Evolutionary conservation across 1,139 yeast species (phyloP), one percentile per base, ranked within the genome.

Genomic region (Yamadazyma kanchanaburiensis): DNA sequence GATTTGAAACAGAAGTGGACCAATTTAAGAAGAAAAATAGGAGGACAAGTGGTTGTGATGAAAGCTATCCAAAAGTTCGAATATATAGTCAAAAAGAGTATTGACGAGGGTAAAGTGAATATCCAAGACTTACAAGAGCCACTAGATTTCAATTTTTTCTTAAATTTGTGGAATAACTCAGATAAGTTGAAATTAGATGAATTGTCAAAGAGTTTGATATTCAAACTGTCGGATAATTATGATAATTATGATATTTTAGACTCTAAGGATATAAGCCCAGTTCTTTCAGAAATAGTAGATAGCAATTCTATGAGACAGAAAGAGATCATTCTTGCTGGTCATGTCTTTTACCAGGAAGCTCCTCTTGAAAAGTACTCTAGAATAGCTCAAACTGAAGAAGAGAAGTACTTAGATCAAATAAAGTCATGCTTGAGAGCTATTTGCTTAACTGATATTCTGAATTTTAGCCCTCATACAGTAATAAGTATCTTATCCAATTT

Each of bases 1-100:
- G 58, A 65, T 1, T 67, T 79, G 11, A 65, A 64, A 32, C 68
- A 73, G 26, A 73, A 70, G 36, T 85, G 94, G 94, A 74, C 79
- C 0, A 59, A 64, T 9, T 61, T 79, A 6, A 62, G 86, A 24
- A 73, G 70, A 37, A 62, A 57, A 44, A 60, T 73, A 45, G 91
- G 89, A 2, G 76, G 73, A 1, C 56, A 66, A 13, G 53, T 49
- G 8, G 77, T 75, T 0, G 64, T 80, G 1, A 55, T 57, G 16
- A 65, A 67, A 35, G 80, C 83, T 0, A 64, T 70, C 25, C 69
- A 69, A 28, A 67, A 72, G 3, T 83, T 85, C 72, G 86, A 80
- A 43, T 56, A 58, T 13, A 60, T 80, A 12, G 70, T 84, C 8
- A 39, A 73, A 35, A 58, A 58, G 31, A 76, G 75, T 0, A 72